These are phyloP conservation scores for Corylus americana DNA, from an alignment of 306 rosid genomes.

Conservation along the genomic window DNA sequence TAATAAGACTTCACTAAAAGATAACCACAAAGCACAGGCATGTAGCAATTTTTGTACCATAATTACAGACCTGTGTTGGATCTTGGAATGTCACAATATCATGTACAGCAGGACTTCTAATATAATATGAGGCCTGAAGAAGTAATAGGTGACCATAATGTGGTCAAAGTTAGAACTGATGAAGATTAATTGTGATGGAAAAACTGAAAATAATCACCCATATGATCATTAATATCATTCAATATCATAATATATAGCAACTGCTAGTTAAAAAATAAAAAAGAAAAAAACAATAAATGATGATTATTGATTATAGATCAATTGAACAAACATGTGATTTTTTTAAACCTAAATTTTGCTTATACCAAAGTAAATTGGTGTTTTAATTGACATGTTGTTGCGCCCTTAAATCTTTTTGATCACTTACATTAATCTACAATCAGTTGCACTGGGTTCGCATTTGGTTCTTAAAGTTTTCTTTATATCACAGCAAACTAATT, in stretches of 20 bases:
- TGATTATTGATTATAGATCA: not conserved
- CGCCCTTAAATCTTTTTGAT: not conserved
- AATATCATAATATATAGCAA: not conserved
- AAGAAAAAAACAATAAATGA: not conserved
- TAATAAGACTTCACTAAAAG: slow-evolving; percentile 18
- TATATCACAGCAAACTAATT: not conserved
- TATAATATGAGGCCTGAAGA: slow-evolving; percentile 69
- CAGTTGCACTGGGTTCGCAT: not conserved
- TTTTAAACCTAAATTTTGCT: not conserved
- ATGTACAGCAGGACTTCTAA: slow-evolving; percentile 64
- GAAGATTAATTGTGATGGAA: not conserved
- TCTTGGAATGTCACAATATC: slow-evolving; percentile 74
- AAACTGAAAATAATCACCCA: slow-evolving; percentile 3
- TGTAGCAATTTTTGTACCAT: slow-evolving; percentile 24
- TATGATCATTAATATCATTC: not conserved
- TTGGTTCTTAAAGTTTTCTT: not conserved
- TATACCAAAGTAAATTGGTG: not conserved
- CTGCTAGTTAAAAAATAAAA: too few species aligned
- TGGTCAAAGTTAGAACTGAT: slow-evolving; percentile 24
- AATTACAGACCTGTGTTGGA: slow-evolving; percentile 71
- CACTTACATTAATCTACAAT: not conserved
- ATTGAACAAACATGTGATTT: not conserved
- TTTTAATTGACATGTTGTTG: not conserved
- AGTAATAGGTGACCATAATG: slow-evolving; percentile 11
- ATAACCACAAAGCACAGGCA: slow-evolving; percentile 9